A percentile compares a stretch with the other conserved stretches of the same genome.
These are phyloP conservation scores for Kuraishia piskuri DNA, from an alignment of 805 yeast genomes.

Conservation along the genomic window DNA sequence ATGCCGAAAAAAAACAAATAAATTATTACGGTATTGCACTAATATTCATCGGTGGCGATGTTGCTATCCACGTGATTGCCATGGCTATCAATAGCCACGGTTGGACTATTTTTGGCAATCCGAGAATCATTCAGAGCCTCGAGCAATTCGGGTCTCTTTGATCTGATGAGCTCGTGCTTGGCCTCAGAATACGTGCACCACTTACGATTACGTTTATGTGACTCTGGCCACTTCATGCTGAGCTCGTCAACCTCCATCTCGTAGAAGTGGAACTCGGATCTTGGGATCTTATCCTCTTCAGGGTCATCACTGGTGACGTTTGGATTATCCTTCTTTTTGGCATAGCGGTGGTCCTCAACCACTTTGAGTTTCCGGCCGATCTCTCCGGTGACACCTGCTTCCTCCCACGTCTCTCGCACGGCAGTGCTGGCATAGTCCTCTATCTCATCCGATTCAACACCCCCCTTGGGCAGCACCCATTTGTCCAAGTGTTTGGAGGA, in stretches of 20 bases:
- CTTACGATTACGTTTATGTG: conserved; percentile 45
- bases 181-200: conserved; percentile 76
- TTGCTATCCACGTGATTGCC: conserved; percentile 20
- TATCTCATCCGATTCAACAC: conserved; percentile 78
- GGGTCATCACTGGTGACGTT: conserved; percentile 10
- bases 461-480: conserved; percentile 96
- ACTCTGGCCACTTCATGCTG: conserved; percentile 72
- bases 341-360: conserved; percentile 44
- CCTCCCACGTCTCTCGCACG: conserved; percentile 93
- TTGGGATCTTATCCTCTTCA: conserved; percentile 35
- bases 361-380: conserved; percentile 50
- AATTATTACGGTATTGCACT: conserved; percentile 3
- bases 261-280: conserved; percentile 82
- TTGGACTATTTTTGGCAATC: conserved; percentile 29
- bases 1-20: conserved; percentile 9
- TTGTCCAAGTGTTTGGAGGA: conserved; percentile 59
- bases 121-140: conserved; percentile 53
- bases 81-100: conserved; percentile 13
- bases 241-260: conserved; percentile 59
- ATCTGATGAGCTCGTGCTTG: conserved; percentile 41
- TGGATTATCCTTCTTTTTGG: conserved; percentile 10
- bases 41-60: conserved; percentile 17
- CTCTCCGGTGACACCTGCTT: conserved; percentile 79
- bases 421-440: conserved; percentile 44
- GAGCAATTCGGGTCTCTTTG: conserved; percentile 60